Conservation (phyloP, 495 filamentous ascomycete genomes). For the Penicillium cataractarum region DNA sequence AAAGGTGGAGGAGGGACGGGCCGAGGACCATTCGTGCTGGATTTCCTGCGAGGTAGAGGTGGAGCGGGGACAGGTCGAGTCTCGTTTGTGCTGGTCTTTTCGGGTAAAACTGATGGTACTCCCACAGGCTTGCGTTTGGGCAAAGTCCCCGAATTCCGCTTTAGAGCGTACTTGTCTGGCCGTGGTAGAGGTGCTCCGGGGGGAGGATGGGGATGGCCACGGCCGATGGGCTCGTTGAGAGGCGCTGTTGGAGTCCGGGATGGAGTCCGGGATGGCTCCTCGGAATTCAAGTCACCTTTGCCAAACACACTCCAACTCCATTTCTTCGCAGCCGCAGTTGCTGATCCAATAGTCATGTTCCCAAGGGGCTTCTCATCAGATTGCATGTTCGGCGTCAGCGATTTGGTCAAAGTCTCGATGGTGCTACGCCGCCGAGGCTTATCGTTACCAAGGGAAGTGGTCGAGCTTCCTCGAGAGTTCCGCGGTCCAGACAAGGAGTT, state of each 20-base stretch:
- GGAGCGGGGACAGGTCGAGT: conserved; percentile 28
- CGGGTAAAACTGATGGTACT: conserved; percentile 39
- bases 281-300: conserved; percentile 47
- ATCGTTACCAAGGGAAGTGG: conserved; percentile 35
- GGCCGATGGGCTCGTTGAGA: conserved; percentile 70
- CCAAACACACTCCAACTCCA: conserved; percentile 79
- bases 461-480: conserved; percentile 37
- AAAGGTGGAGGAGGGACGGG: conserved; percentile 22
- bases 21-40: conserved; percentile 31
- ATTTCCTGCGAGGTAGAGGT: conserved; percentile 32
- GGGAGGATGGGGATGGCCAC: conserved; percentile 59
- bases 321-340: conserved; percentile 78
- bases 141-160: conserved; percentile 56
- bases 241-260: conserved; percentile 50
- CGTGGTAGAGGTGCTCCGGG: conserved; percentile 70
- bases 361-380: conserved; percentile 41
- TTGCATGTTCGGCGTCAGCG: conserved; percentile 31
- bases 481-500: conserved; percentile 35
- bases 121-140: conserved; percentile 66
- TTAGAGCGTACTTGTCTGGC: conserved; percentile 66
- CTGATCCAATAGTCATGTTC: conserved; percentile 66
- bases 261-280: conserved; percentile 36
- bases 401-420: conserved; percentile 46
- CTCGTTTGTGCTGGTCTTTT: conserved; percentile 27
- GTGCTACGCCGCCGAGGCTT: conserved; percentile 42